Base-by-base conservation (phyloP, 768 basidiomycete genomes). In the Mrakia frigida region DNA sequence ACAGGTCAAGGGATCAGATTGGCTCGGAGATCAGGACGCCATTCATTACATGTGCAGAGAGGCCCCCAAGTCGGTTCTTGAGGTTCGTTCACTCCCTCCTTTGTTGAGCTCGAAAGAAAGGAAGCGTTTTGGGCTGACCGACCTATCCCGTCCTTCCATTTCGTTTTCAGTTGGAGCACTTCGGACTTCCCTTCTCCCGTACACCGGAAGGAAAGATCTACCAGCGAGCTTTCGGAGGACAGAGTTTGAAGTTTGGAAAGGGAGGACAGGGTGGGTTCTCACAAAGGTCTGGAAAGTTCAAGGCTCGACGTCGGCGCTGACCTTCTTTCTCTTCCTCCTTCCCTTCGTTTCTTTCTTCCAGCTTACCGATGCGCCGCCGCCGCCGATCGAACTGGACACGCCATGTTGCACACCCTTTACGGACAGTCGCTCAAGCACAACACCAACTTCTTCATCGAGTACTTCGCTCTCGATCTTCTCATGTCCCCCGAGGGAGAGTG, bases 371-470 rank as follows among this genome's bases (percentile, higher is more conserved):
- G 96, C 83, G 97, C 97, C 71, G 94, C 97, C 74, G 96, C 96
- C 7, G 97, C 97, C 75, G 97, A 99, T 84, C 92, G 97, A 83
- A 99, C 97, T 10, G 97, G 97, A 37, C 97, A 99, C 82, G 97
- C 97, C 31, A 89, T 99, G 82, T 89, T 99, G 61, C 97, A 99
- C 87, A 98, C 96, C 13, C 92, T 99, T 74, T 99, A 99, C 81
- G 97, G 97, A 80, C 97, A 99, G 86, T 98, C 96, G 76, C 89
- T 99, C 78, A 91, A 94, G 76, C 97, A 99, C 87, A 90, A 98
- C 87, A 98, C 97, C 83, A 96, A 98, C 85, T 99, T 98, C 86
- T 99, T 99, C 87, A 98, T 99, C 84, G 97, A 99, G 84, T 99
- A 96, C 85, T 98, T 99, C 84, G 97, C 96, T n/a, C 89, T 96